Conservation (phyloP, 75 land plant species). For the Chamaecyparis obtusa region DNA sequence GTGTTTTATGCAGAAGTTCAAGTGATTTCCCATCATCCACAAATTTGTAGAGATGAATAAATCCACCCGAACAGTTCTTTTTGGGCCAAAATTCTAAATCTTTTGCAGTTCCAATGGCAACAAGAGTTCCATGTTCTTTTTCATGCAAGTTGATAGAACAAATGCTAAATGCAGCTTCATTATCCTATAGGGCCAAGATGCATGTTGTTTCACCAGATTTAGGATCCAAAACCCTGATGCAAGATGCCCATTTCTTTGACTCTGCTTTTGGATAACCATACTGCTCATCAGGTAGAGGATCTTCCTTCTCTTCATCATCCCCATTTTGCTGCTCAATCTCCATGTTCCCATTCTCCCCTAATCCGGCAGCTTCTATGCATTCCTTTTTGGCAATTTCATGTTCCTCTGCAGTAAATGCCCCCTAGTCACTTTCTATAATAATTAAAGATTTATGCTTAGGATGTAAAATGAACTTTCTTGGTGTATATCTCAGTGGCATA, state of each 20-base stretch:
- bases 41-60: conserved; percentile 87
- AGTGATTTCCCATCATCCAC: conserved; percentile 84
- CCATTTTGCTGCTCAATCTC: conserved; percentile 69
- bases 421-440: conserved; percentile 94
- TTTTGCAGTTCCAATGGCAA: conserved; percentile 95
- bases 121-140: conserved; percentile 78
- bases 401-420: conserved; percentile 93
- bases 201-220: conserved; percentile 76
- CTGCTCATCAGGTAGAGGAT: conserved; percentile 94
- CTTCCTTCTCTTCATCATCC: conserved; percentile 73
- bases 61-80: conserved; percentile 56
- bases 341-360: conserved; percentile 71
- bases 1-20: conserved; percentile 94
- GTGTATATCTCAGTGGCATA: conserved; percentile 90
- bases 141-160: conserved; percentile 95
- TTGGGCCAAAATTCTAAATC: conserved; percentile 90
- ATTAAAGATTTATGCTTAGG: conserved; percentile 80
- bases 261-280: conserved; percentile 97
- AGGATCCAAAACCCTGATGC: conserved; percentile 93
- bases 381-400: conserved; percentile 84
- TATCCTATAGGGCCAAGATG: conserved; percentile 89
- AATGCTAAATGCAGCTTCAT: conserved; percentile 96
- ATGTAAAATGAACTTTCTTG: conserved; percentile 91
- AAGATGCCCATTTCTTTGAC: conserved; percentile 92
- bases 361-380: conserved; percentile 73